Conservation (phyloP, 1,139 yeast genomes). For the Taphrina flavorubra region DNA sequence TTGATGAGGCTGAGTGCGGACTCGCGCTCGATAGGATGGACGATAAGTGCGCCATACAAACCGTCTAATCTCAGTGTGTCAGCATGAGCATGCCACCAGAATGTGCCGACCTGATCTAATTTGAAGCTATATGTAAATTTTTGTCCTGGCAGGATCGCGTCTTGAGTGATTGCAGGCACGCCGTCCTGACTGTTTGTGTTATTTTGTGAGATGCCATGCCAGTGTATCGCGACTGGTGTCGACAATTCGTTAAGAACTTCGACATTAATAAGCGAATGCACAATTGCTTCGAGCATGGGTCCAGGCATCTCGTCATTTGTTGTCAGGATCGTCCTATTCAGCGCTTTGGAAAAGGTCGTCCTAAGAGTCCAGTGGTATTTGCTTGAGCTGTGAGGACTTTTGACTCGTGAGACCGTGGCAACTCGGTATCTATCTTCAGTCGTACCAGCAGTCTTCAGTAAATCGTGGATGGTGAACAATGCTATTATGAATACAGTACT, state of each 20-base stretch:
- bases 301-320: conserved; percentile 74
- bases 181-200: conserved; percentile 81
- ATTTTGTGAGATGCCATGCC: conserved; percentile 85
- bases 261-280: conserved; percentile 67
- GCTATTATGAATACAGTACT: conserved; percentile 1
- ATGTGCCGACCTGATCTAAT: conserved; percentile 65
- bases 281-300: conserved; percentile 69
- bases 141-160: conserved; percentile 79
- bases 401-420: not conserved
- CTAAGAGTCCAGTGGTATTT: not conserved
- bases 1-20: conserved; percentile 41
- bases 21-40: conserved; percentile 56
- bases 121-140: conserved; percentile 76
- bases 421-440: not conserved
- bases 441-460: not conserved
- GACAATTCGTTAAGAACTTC: conserved; percentile 69
- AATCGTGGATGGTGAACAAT: not conserved
- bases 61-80: conserved; percentile 84
- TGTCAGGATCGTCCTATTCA: conserved; percentile 3
- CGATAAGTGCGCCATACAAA: conserved; percentile 73
- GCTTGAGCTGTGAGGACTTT: not conserved
- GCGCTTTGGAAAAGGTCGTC: not conserved
- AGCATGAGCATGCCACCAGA: conserved; percentile 88
- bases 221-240: conserved; percentile 73
- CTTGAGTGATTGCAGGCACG: conserved; percentile 80